Conservation (phyloP, 495 filamentous ascomycete species). For the Neurospora discreta region DNA sequence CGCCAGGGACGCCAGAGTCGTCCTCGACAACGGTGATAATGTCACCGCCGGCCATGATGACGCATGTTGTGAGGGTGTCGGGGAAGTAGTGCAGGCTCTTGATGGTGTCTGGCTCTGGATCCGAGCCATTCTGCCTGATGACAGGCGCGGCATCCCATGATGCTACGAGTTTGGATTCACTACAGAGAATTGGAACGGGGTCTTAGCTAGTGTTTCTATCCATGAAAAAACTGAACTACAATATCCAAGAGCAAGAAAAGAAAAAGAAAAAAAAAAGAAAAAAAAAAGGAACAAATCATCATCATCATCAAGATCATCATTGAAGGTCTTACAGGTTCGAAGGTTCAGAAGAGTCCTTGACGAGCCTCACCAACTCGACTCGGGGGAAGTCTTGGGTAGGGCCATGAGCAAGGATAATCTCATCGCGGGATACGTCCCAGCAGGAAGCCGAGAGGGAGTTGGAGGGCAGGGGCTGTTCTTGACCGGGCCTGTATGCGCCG, state of each 20-base stretch:
- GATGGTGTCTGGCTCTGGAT: slow-evolving; percentile 53
- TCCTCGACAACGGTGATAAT: slow-evolving; percentile 76
- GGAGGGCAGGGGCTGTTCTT: slow-evolving; percentile 17
- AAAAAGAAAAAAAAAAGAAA: no score
- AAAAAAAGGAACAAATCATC: no score
- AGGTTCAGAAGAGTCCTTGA: slow-evolving; percentile 25
- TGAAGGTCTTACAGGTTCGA: slow-evolving; percentile 32
- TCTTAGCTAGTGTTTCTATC: background rate
- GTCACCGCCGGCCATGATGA: slow-evolving; percentile 84
- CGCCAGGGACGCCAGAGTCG: slow-evolving; percentile 43
- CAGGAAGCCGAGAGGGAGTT: slow-evolving; percentile 62
- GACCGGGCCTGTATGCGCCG: slow-evolving; percentile 40
- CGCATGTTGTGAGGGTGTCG: slow-evolving; percentile 61
- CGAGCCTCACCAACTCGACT: slow-evolving; percentile 55
- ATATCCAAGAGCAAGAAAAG: no score
- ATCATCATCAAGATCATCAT: background rate
- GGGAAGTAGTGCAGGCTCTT: slow-evolving; percentile 73
- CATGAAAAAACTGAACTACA: background rate
- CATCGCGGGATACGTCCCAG: slow-evolving; percentile 66
- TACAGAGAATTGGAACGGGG: slow-evolving; percentile 6
- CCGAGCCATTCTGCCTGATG: slow-evolving; percentile 51
- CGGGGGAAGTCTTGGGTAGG: slow-evolving; percentile 49
- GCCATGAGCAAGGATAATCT: slow-evolving; percentile 63
- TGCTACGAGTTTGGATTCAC: slow-evolving; percentile 42
- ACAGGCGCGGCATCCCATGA: slow-evolving; percentile 72